Conservation (phyloP, 306 rosid species). For the Morella rubra region DNA sequence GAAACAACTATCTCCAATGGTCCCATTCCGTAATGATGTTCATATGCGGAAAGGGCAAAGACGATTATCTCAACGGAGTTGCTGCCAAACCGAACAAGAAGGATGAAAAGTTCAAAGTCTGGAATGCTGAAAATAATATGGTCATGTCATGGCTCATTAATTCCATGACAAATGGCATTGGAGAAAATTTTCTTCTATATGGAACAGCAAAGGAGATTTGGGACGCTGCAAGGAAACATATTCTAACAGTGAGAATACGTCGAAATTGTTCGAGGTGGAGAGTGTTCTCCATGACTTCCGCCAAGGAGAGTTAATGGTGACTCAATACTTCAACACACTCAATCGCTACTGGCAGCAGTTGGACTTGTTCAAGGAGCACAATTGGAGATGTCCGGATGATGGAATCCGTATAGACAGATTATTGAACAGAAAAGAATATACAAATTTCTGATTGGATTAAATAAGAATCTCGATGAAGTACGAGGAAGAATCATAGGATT, state of each 20-base stretch:
- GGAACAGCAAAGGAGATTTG: slow-evolving; percentile 1
- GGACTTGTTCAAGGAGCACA: neutral
- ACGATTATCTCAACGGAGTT: neutral
- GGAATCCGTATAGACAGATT: neutral
- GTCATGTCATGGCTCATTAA: neutral
- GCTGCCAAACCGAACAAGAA: too few species aligned
- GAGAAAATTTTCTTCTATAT: neutral
- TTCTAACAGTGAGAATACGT: neutral
- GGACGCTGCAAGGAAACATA: neutral
- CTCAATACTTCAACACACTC: slow-evolving; percentile 12
- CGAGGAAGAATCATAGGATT: neutral
- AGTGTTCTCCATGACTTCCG: too few species aligned
- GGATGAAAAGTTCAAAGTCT: neutral
- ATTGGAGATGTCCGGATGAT: neutral
- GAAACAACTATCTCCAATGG: neutral
- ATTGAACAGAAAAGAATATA: neutral
- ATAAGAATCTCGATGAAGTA: neutral
- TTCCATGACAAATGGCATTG: neutral
- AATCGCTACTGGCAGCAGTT: slow-evolving; percentile 14
- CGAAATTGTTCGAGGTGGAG: neutral
- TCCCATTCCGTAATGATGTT: neutral
- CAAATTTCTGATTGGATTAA: neutral
- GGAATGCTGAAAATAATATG: neutral
- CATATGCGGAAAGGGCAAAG: neutral
- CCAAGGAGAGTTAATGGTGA: neutral